Evolutionary conservation across 148 eudicot genomes (phyloP).

Genomic region (Chenopodium quinoa): DNA sequence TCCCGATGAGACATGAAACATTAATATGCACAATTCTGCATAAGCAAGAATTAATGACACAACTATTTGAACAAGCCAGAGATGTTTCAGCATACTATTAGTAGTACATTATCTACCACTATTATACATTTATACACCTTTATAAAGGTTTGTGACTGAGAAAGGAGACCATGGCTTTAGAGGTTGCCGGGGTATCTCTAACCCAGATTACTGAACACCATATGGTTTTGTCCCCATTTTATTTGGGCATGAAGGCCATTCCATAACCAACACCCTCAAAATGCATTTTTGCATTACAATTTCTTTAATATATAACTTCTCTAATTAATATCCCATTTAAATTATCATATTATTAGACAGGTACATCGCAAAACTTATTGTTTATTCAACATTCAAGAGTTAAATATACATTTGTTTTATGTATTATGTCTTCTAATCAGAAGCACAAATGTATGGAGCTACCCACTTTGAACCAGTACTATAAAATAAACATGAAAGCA

Average conservation of each 20-base stretch:
- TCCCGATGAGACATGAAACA: neutral
- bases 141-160: neutral
- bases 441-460: constrained; percentile 23
- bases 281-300: neutral
- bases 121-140: neutral
- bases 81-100: neutral
- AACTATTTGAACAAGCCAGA: constrained; percentile 11
- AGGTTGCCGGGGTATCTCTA: neutral
- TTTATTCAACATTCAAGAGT: neutral
- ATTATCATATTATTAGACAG: neutral
- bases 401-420: constrained; percentile 9
- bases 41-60: constrained; percentile 11
- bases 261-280: constrained; percentile 6
- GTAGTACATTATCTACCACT: neutral
- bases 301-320: neutral
- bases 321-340: neutral
- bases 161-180: neutral
- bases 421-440: constrained; percentile 6
- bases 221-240: constrained; percentile 23
- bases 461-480: neutral
- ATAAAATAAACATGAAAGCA: neutral
- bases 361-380: neutral
- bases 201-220: neutral
- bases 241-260: constrained; percentile 14
- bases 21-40: neutral